phyloP scores from a whole-genome alignment of 164 flowering plant genomes.

The Hamamelis virginiana region DNA sequence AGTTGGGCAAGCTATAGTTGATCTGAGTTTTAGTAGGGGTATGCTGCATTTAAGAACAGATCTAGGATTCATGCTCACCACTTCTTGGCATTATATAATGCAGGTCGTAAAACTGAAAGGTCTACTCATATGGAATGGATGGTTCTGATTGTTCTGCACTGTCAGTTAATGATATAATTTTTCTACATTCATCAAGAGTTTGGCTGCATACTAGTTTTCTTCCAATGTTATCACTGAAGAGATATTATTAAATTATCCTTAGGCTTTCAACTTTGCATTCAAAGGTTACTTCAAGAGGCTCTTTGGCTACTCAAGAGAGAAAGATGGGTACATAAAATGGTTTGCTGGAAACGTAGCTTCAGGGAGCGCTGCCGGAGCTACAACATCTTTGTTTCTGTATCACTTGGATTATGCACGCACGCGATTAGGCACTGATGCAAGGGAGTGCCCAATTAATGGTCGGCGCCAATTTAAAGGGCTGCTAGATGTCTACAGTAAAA shows the following conservation, averaged over 20 bases:
- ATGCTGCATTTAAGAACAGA: no score
- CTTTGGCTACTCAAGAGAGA: slow-evolving; percentile 86
- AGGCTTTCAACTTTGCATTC: slow-evolving; percentile 99
- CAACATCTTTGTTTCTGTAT: slow-evolving; percentile 78
- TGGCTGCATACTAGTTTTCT: slow-evolving; percentile 4
- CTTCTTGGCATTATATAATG: no score
- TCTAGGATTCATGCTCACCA: no score
- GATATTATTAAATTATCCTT: slow-evolving; percentile 24
- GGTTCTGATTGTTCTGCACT: not conserved
- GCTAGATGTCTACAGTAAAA: slow-evolving; percentile 80
- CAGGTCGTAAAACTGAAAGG: no score
- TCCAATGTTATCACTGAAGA: slow-evolving; percentile 20
- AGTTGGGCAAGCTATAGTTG: no score
- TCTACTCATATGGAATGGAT: not conserved
- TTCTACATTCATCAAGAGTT: not conserved
- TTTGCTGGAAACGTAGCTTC: slow-evolving; percentile 93
- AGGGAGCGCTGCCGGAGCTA: slow-evolving; percentile 99
- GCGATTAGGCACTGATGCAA: slow-evolving; percentile 81
- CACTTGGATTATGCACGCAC: slow-evolving; percentile 96
- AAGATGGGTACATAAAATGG: slow-evolving; percentile 85
- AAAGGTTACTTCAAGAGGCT: slow-evolving; percentile 83
- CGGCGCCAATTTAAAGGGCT: slow-evolving; percentile 81
- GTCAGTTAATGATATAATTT: not conserved
- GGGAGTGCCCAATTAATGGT: slow-evolving; percentile 43
- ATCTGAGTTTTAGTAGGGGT: no score